phyloP scores from a whole-genome alignment of 176 grass and related monocot genomes.

The Bothriochloa decipiens region DNA sequence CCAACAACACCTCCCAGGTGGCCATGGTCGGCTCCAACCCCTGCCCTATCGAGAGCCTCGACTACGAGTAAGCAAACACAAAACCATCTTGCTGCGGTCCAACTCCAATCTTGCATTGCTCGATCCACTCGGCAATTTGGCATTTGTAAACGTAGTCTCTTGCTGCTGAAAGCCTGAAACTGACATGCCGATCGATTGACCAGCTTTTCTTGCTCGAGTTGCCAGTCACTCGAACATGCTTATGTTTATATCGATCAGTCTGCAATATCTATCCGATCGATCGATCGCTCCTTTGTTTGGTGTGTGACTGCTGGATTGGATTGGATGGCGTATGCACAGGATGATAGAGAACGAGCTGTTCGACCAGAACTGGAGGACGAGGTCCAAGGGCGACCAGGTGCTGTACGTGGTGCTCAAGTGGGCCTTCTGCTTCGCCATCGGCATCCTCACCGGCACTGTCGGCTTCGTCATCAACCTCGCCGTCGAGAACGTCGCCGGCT shows the following conservation, averaged over 20 bases:
- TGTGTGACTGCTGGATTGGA: background rate
- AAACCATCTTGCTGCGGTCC: no score
- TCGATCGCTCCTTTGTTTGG: no score
- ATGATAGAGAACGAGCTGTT: conserved; percentile 93
- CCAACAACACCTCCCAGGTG: conserved; percentile 84
- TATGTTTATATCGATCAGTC: background rate
- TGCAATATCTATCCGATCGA: no score
- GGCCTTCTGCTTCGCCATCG: conserved; percentile 85
- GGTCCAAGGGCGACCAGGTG: conserved; percentile 55
- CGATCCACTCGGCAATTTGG: no score
- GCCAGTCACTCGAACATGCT: background rate
- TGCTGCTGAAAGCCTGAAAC: no score
- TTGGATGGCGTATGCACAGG: conserved; percentile 27
- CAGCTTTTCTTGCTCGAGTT: background rate
- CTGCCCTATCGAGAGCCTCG: conserved; percentile 94
- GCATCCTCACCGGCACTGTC: conserved; percentile 58
- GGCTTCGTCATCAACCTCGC: conserved; percentile 93
- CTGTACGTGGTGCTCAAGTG: conserved; percentile 86
- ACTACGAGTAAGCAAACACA: conserved; percentile 68
- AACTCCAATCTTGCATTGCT: no score
- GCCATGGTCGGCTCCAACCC: conserved; percentile 96
- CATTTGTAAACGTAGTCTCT: no score
- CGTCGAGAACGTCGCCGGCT: conserved; percentile 84
- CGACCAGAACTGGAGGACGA: conserved; percentile 88
- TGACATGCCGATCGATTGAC: no score